Conservation (phyloP, 345 rosid species). For the Anastatica hierochuntica region DNA sequence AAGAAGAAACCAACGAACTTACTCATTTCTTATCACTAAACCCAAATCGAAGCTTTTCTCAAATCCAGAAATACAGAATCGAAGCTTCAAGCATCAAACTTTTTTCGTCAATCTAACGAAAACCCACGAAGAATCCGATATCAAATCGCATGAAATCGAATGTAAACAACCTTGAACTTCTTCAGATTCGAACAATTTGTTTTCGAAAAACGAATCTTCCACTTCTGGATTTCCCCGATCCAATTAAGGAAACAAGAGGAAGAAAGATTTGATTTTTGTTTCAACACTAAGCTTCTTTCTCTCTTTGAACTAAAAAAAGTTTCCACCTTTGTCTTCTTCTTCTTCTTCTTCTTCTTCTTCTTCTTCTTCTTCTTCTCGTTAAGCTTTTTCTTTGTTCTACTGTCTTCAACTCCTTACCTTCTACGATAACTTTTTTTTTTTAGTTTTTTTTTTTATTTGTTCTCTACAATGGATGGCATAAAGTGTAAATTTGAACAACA, state of each 20-base stretch:
- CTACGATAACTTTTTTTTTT: conserved; percentile 22
- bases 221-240: conserved; percentile 9
- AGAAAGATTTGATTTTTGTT: not conserved
- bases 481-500: conserved; percentile 39
- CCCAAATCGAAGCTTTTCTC: not conserved
- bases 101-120: not conserved
- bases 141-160: not conserved
- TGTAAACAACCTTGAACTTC: not conserved
- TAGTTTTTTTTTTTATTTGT: conserved; percentile 1
- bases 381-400: not conserved
- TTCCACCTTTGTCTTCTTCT: no score
- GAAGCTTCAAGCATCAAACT: conserved; percentile 11
- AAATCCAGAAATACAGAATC: not conserved
- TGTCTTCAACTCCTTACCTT: conserved; percentile 26
- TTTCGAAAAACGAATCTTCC: conserved; percentile 21
- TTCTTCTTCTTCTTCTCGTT: conserved; percentile 17
- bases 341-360: not conserved
- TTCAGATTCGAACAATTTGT: conserved; percentile 11
- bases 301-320: not conserved
- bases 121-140: not conserved
- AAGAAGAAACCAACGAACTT: not conserved
- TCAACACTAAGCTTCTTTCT: not conserved
- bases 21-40: not conserved
- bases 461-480: conserved; percentile 34
- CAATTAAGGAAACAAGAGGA: conserved; percentile 1